These are phyloP conservation scores for Candida sonorensis DNA, from an alignment of 805 yeast species.

Conservation along the genomic window DNA sequence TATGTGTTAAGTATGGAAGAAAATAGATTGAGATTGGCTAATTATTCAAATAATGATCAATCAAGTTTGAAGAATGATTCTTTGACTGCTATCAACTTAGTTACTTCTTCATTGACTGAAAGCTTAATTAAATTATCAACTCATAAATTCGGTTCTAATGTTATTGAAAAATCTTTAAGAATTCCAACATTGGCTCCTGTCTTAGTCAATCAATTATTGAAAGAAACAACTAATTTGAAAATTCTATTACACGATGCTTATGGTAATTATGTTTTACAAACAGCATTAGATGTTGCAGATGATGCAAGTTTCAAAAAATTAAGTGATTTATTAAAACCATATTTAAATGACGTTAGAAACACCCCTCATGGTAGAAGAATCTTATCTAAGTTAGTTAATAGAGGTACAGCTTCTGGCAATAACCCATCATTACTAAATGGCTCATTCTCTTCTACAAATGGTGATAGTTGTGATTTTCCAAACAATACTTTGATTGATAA, in stretches of 20 bases:
- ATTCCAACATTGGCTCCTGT: constrained; percentile 38
- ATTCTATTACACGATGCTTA: constrained; percentile 48
- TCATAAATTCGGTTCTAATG: constrained; percentile 57
- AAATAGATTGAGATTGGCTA: constrained; percentile 25
- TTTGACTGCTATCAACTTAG: constrained; percentile 22
- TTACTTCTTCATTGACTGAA: constrained; percentile 23
- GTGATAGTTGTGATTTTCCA: too few species aligned
- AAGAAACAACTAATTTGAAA: constrained; percentile 27
- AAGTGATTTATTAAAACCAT: constrained; percentile 59
- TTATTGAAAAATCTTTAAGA: constrained; percentile 49
- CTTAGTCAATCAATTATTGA: constrained; percentile 38
- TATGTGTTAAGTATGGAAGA: constrained; percentile 56
- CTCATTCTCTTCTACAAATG: background rate
- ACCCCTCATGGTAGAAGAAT: constrained; percentile 97
- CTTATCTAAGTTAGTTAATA: constrained; percentile 47
- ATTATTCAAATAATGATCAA: constrained; percentile 20
- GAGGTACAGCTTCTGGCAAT: constrained; percentile 22
- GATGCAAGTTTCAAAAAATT: constrained; percentile 45
- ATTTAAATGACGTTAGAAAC: constrained; percentile 69
- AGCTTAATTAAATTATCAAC: constrained; percentile 36
- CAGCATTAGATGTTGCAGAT: constrained; percentile 51
- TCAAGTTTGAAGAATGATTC: constrained; percentile 22
- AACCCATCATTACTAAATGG: background rate
- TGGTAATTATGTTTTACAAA: constrained; percentile 55
- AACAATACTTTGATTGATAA: too few species aligned